Evolutionary conservation across 129 eudicot species (phyloP).

Genomic region (Solidago caesia): DNA sequence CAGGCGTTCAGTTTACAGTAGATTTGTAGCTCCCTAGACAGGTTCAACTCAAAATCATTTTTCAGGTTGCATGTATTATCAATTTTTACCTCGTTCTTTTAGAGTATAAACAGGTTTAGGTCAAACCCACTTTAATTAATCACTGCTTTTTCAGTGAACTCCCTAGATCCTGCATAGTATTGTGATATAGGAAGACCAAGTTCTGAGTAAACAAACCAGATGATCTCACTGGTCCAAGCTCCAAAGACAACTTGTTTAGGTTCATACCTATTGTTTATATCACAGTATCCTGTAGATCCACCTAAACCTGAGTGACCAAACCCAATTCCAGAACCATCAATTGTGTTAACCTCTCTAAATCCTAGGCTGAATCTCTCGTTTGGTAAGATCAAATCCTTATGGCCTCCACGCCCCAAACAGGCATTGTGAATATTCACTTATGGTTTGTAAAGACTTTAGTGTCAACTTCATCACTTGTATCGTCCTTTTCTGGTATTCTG

Average conservation of each 20-base stretch:
- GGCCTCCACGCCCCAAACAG: constrained; percentile 80
- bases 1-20: too few relatives aligned
- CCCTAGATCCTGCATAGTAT: constrained; percentile 46
- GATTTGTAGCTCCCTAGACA: constrained; percentile 5
- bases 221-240: constrained; percentile 56
- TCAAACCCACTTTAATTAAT: constrained; percentile 44
- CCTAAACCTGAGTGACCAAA: constrained; percentile 95
- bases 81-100: background rate
- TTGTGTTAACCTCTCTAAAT: constrained; percentile 52
- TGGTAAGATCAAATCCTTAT: constrained; percentile 46
- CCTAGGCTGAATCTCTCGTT: constrained; percentile 82
- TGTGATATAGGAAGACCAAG: constrained; percentile 68
- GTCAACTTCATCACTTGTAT: background rate
- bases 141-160: constrained; percentile 39
- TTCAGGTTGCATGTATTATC: background rate
- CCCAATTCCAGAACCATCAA: constrained; percentile 64
- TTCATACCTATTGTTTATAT: constrained; percentile 64
- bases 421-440: constrained; percentile 63
- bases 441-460: constrained; percentile 48
- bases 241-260: constrained; percentile 82
- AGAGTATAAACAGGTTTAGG: constrained; percentile 21
- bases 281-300: constrained; percentile 87
- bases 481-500: constrained; percentile 39
- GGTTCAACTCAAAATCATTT: constrained; percentile 25
- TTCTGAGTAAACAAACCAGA: constrained; percentile 76